These are phyloP conservation scores for Eucalyptus leucophloia DNA, from an alignment of 345 rosid species.

Conservation along the genomic window DNA sequence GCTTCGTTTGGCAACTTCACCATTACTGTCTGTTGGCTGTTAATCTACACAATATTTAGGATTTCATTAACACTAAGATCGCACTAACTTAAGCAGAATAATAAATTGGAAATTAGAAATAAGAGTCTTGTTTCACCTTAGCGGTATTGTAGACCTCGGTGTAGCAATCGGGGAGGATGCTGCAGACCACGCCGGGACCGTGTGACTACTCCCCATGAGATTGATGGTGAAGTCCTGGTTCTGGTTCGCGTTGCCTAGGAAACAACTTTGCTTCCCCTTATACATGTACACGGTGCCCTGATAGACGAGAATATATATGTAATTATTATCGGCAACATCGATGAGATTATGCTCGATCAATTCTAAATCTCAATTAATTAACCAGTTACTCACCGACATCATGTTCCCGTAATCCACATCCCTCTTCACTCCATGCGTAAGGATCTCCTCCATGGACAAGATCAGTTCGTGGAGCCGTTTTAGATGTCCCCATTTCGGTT, in stretches of 20 bases:
- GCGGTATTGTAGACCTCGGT: conserved; percentile 32
- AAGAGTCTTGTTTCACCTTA: conserved; percentile 1
- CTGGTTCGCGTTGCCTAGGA: not conserved
- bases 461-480: conserved; percentile 49
- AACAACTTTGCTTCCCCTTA: conserved; percentile 13
- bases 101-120: no score
- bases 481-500: conserved; percentile 76
- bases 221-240: not conserved
- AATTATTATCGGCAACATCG: not conserved
- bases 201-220: not conserved
- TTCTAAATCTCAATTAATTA: not conserved
- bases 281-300: conserved; percentile 12
- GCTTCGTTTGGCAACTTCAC: not conserved
- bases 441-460: conserved; percentile 35
- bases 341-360: no score
- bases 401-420: not conserved
- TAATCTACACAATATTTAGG: not conserved
- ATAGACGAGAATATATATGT: not conserved
- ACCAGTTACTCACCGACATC: not conserved
- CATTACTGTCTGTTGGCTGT: conserved; percentile 13
- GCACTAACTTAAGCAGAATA: no score
- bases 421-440: conserved; percentile 31
- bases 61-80: not conserved
- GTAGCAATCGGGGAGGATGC: conserved; percentile 21
- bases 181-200: conserved; percentile 21